phyloP scores from a whole-genome alignment of 345 rosid genomes.

The Turnera subulata region DNA sequence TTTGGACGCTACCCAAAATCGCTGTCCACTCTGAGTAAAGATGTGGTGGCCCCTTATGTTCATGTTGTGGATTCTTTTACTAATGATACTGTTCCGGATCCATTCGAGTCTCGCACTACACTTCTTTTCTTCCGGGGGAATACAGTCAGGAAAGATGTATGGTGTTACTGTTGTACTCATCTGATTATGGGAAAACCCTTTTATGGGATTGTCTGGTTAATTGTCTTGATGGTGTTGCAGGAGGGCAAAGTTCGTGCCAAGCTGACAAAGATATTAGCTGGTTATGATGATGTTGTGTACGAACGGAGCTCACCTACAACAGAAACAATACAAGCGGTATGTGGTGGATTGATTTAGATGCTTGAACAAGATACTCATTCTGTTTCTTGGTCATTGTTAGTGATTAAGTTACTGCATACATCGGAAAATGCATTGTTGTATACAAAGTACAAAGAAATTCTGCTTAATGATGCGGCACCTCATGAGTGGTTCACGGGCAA shows the following conservation, averaged over 20 bases:
- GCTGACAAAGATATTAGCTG: slow-evolving; percentile 60
- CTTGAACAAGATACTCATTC: no score
- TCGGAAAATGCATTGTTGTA: no score
- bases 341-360: slow-evolving; percentile 9
- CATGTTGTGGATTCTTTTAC: slow-evolving; percentile 76
- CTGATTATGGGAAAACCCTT: not conserved
- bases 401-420: no score
- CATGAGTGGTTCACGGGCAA: no score
- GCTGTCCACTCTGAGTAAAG: slow-evolving; percentile 74
- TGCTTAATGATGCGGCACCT: no score
- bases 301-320: slow-evolving; percentile 60
- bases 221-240: slow-evolving; percentile 30
- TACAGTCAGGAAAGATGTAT: slow-evolving; percentile 84
- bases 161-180: not conserved
- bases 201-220: no score
- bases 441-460: no score
- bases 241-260: slow-evolving; percentile 79
- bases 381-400: no score
- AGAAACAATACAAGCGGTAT: slow-evolving; percentile 68
- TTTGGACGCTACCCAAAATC: slow-evolving; percentile 74
- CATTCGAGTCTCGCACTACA: slow-evolving; percentile 62
- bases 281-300: slow-evolving; percentile 66
- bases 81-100: slow-evolving; percentile 49
- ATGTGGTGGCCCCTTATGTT: slow-evolving; percentile 89
- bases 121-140: slow-evolving; percentile 93